These are phyloP conservation scores for Alternaria burnsii DNA, from an alignment of 2,329 filamentous ascomycete genomes.

Conservation along the genomic window DNA sequence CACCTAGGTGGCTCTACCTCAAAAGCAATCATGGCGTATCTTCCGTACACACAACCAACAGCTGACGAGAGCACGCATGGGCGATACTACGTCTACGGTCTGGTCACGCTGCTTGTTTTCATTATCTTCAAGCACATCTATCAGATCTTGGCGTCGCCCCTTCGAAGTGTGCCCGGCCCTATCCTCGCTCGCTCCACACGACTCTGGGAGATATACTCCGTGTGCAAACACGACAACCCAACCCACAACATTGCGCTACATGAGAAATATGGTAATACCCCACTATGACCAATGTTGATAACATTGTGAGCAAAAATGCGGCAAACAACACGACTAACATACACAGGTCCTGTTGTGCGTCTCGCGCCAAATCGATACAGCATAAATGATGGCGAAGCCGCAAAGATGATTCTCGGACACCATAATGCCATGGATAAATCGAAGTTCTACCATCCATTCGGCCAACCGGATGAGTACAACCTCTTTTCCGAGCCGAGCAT, in stretches of 20 bases:
- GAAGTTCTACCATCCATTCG: conserved; percentile 34
- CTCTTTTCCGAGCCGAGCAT: conserved; percentile 49
- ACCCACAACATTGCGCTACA: background rate
- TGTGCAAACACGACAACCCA: conserved; percentile 19
- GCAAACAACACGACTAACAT: background rate
- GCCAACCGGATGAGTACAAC: conserved; percentile 32
- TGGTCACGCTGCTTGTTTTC: background rate
- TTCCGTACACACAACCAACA: background rate
- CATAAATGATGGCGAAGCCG: background rate
- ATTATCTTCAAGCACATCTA: background rate
- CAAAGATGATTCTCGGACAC: background rate
- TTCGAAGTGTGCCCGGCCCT: conserved; percentile 56
- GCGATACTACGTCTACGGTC: background rate
- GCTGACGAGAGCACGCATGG: background rate
- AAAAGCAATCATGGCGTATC: background rate
- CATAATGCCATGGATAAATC: background rate
- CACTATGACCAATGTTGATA: background rate
- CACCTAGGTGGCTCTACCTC: background rate
- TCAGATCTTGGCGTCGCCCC: conserved; percentile 32
- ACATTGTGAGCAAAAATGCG: background rate
- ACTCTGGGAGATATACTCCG: conserved; percentile 55
- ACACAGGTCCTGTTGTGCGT: background rate
- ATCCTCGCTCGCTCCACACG: conserved; percentile 56
- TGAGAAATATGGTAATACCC: background rate
- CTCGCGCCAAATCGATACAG: background rate